Base-by-base conservation (phyloP, 768 basidiomycete species). In the Lentinula lateritia region DNA sequence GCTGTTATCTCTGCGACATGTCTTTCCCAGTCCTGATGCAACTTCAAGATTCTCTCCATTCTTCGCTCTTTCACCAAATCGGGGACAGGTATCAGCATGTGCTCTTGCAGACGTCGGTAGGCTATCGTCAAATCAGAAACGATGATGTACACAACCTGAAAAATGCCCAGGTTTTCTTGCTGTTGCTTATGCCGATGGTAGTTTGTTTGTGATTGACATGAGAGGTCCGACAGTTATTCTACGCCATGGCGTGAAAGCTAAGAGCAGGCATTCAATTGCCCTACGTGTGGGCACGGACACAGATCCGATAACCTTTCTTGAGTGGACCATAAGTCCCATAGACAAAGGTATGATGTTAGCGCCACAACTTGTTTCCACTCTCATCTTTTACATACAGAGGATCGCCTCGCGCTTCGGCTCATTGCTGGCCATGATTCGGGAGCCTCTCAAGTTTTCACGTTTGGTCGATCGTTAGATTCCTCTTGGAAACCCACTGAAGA, bases 41-140 rank as follows among this genome's bases (percentile, higher is more conserved):
- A 28, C 28, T 28, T 76, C 77, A 46, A 79, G 80, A 38, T 87
- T 87, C 63, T 76, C 76, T 35, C 90, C 92, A 0, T 81, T 80
- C 61, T 81, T 90, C 52, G 77, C 89, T 63, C 70, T 93, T 36
- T 73, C 75, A 34, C 70, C 83, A 39, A 72, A 73, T 23, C 75
- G 75, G 58, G 83, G 83, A 1, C 73, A 75, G 0, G 75, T 84
- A 3, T 77, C 80, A 5, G 78, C 83, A 18, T 83, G 80, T 67
- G 85, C 88, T 6, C 70, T 91, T 12, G 87, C 87, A 10, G 87
- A 93, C 69, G 82, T 91, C 52, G 93, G 93, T 89, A 62, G 68
- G 81, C 71, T 28, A 46, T 61, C 46, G 41, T 28, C 28, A 28
- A 36, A 12, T 20, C 64, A 38, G 35, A 34, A 20, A 10, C 36